These are phyloP conservation scores for Globisporangium radiosum DNA, from an alignment of 352 stramenopile genomes.

Conservation along the genomic window DNA sequence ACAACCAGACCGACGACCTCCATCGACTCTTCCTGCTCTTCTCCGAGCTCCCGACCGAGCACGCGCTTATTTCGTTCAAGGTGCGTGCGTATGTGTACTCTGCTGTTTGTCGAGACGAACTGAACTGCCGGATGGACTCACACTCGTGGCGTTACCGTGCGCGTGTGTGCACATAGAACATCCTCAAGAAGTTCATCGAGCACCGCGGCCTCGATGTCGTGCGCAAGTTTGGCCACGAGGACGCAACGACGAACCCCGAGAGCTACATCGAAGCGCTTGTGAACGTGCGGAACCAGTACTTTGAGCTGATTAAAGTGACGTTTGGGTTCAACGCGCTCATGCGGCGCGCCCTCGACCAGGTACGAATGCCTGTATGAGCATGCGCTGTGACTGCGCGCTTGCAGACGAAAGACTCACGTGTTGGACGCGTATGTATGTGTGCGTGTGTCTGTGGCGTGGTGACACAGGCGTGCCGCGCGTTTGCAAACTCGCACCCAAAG, in stretches of 20 bases:
- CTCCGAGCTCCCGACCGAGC: conserved; percentile 73
- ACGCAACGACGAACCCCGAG: conserved; percentile 74
- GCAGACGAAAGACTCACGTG: too few species aligned
- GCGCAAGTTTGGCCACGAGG: conserved; percentile 71
- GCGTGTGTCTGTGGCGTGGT: too few species aligned
- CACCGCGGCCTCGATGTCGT: conserved; percentile 70
- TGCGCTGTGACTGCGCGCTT: neutral
- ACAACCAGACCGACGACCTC: conserved; percentile 75
- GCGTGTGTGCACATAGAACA: conserved; percentile 43
- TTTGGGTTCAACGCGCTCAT: conserved; percentile 81
- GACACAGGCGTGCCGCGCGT: conserved; percentile 63
- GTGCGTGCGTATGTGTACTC: conserved; percentile 17
- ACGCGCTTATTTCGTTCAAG: conserved; percentile 78
- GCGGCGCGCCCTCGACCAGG: conserved; percentile 76
- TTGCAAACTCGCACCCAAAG: conserved; percentile 77
- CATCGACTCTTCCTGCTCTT: conserved; percentile 77
- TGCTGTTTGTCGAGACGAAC: too few species aligned
- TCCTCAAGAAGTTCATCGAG: conserved; percentile 84
- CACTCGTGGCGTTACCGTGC: too few species aligned
- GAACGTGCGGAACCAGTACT: conserved; percentile 78
- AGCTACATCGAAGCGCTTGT: conserved; percentile 82
- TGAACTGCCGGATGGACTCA: too few species aligned
- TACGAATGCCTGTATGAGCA: conserved; percentile 12
- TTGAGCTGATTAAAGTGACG: conserved; percentile 77
- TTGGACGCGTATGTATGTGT: too few species aligned